These are phyloP conservation scores for Cicer yamashitae DNA, from an alignment of 306 rosid genomes.

Conservation along the genomic window DNA sequence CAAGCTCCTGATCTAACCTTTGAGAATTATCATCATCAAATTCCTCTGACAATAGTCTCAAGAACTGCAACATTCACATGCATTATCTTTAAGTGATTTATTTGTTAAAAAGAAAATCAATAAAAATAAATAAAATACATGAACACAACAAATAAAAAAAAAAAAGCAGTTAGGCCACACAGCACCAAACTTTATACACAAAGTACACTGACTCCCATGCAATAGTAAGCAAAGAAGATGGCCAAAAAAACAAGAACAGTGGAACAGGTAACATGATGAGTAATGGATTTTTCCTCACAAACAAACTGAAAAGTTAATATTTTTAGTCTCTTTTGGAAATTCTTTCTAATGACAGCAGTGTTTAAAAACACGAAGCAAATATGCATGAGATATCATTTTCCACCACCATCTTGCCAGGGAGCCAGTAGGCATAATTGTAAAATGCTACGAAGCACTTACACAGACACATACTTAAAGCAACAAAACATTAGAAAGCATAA, in stretches of 20 bases:
- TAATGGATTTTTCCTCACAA: background rate
- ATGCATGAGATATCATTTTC: conserved; percentile 5
- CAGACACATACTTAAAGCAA: conserved; percentile 1
- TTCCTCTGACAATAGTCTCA: conserved; percentile 80
- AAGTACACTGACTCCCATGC: conserved; percentile 1
- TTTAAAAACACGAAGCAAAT: background rate
- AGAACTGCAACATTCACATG: conserved; percentile 61
- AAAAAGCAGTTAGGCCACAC: background rate
- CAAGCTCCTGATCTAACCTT: conserved; percentile 72
- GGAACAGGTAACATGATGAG: conserved; percentile 11
- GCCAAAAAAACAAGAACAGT: background rate
- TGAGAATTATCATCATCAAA: conserved; percentile 54
- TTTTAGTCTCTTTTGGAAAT: background rate
- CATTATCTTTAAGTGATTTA: conserved; percentile 29
- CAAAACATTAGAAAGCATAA: conserved; percentile 21
- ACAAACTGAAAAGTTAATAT: background rate
- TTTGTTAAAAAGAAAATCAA: background rate
- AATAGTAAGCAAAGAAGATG: background rate
- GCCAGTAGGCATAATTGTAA: background rate
- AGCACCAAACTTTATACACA: background rate
- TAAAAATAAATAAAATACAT: background rate
- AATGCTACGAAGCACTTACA: too few relatives aligned
- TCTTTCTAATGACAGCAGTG: background rate
- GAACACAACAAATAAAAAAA: background rate
- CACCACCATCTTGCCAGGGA: background rate